Conservation (phyloP, 108 stramenopile genomes). For the Fragilaria crotonensis region DNA sequence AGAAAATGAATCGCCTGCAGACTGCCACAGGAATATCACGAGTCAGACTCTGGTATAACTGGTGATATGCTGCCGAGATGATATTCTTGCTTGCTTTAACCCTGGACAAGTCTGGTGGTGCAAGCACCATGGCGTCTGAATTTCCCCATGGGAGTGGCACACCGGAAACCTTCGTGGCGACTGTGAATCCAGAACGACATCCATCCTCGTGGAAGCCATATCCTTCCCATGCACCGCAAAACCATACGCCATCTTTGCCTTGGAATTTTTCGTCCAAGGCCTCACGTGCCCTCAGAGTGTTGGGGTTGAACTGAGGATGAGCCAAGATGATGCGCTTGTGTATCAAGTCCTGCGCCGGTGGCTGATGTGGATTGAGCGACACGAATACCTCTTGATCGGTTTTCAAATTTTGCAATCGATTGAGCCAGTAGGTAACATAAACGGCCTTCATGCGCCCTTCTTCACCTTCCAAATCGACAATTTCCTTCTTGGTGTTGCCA, state of each 20-base stretch:
- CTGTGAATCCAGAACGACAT: slow-evolving; percentile 76
- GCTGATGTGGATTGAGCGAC: slow-evolving; percentile 84
- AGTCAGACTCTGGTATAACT: slow-evolving; percentile 35
- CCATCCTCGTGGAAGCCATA: slow-evolving; percentile 99
- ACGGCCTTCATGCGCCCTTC: slow-evolving; percentile 70
- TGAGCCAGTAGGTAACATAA: slow-evolving; percentile 95
- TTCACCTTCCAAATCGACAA: slow-evolving; percentile 35
- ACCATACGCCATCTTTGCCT: slow-evolving; percentile 84
- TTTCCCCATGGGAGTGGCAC: slow-evolving; percentile 63
- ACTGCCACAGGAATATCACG: slow-evolving; percentile 59
- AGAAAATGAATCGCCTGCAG: slow-evolving; percentile 45
- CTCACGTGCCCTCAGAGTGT: slow-evolving; percentile 57
- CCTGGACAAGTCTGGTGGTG: slow-evolving; percentile 54
- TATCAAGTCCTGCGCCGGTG: slow-evolving; percentile 44
- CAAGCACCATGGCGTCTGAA: slow-evolving; percentile 25
- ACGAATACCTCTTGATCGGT: slow-evolving; percentile 76
- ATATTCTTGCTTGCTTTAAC: slow-evolving; percentile 6
- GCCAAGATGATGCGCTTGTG: slow-evolving; percentile 50
- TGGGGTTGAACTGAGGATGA: slow-evolving; percentile 87
- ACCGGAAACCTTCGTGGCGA: slow-evolving; percentile 54
- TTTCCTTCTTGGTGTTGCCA: slow-evolving; percentile 19
- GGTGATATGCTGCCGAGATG: slow-evolving; percentile 7
- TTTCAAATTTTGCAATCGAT: slow-evolving; percentile 85
- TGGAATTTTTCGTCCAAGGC: slow-evolving; percentile 45
- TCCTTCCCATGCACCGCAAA: slow-evolving; percentile 90